Base-by-base conservation (phyloP, 2,329 filamentous ascomycete genomes). In the Aspergillus glaucus region DNA sequence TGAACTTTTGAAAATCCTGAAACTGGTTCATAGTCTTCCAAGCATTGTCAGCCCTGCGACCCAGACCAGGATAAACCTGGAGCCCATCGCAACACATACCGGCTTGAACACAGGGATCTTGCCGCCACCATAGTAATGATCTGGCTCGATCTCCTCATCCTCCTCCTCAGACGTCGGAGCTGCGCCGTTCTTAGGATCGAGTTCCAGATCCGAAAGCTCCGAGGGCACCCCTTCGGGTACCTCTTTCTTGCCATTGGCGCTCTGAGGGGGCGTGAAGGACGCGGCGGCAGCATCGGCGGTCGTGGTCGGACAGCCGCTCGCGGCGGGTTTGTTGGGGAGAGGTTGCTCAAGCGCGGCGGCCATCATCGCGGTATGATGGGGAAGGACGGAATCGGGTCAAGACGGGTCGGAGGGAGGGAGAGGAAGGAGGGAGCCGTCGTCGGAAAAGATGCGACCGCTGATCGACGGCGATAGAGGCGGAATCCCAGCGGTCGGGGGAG, bases 61-160 rank as follows among this genome's bases (percentile, higher is more conserved):
- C 10, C 24, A 22, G 14, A 12, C 9, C 26, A 26, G 21, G 22
- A 21, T 30, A 30, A 1, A 30, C 26, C 26, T 5, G n/a, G 22
- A 17, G 12, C 15, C 24, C n/a, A 44, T 34, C n/a, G 22, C 26
- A 22, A 24, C 26, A 80, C 80, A 65, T 74, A 84, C 81, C 55
- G 93, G 93, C 70, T 85, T 92, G 73, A 98, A 98, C 52, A 98
- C 86, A 7, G 93, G 92, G 32, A 98, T 87, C 53, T 84, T 87
- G 53, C 90, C 81, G 49, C 78, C 80, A 47, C 81, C 91, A 63
- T 89, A 95, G 75, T 88, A 96, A 68, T 95, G 85, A 64, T 91
- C 88, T 1, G 92, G 92, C 43, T 84, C 75, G 47, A 95, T 79
- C 47, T 93, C 87, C 57, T 86, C 87, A 59, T 87, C 84, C 58